These are phyloP conservation scores for Rehmannia glutinosa DNA, from an alignment of 257 asterid genomes.

Conservation along the genomic window DNA sequence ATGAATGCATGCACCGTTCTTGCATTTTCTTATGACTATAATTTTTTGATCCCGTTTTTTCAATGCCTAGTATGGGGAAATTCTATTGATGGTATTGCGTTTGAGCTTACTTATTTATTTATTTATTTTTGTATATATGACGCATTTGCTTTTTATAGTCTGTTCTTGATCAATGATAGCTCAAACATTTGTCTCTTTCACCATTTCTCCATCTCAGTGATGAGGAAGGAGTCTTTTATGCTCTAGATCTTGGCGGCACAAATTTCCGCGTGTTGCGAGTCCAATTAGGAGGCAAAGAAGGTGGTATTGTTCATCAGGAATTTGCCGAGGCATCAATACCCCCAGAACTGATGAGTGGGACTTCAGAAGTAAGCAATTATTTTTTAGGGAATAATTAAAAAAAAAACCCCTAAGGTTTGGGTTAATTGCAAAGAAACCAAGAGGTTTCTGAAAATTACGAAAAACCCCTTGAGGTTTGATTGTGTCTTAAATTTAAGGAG, in stretches of 20 bases:
- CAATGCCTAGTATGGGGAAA: neutral
- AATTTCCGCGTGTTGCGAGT: conserved; percentile 90
- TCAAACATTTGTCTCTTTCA: conserved; percentile 5
- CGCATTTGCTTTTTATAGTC: neutral
- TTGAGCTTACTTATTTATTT: neutral
- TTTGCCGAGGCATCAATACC: conserved; percentile 86
- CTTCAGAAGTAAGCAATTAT: conserved; percentile 44
- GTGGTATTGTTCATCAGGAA: conserved; percentile 71
- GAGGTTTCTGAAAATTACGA: no score
- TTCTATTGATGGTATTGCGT: neutral
- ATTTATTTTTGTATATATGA: neutral
- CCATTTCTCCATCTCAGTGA: conserved; percentile 36
- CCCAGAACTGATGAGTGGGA: conserved; percentile 72
- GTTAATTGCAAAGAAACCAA: no score
- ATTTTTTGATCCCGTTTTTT: neutral
- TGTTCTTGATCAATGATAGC: conserved; percentile 4
- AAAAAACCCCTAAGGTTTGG: no score
- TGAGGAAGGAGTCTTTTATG: conserved; percentile 88
- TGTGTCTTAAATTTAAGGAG: no score
- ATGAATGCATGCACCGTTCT: neutral
- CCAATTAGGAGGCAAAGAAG: conserved; percentile 69
- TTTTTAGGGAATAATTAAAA: no score
- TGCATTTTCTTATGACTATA: neutral
- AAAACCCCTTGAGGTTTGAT: no score
- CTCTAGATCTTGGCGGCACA: conserved; percentile 96